Conservation (phyloP, 1,139 yeast species). For the Taiozyma sp. region DNA sequence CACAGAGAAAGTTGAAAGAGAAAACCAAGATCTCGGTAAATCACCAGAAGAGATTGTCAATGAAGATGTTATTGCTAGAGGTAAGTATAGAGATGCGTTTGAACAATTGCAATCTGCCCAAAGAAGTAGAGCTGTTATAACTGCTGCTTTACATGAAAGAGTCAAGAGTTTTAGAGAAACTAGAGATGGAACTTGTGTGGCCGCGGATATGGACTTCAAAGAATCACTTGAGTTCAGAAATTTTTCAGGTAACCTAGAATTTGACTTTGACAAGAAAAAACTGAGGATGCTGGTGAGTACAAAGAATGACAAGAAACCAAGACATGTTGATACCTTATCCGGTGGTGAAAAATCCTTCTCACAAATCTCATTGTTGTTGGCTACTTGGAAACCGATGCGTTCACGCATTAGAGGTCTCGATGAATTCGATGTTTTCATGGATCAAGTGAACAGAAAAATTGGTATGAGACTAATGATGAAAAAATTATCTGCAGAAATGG, state of each 20-base stretch:
- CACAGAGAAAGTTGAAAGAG: slow-evolving; percentile 29
- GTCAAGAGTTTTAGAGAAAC: slow-evolving; percentile 46
- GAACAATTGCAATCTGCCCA: slow-evolving; percentile 26
- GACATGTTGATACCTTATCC: slow-evolving; percentile 80
- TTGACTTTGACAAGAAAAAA: slow-evolving; percentile 50
- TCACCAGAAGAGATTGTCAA: slow-evolving; percentile 37
- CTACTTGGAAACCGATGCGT: slow-evolving; percentile 93
- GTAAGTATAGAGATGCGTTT: slow-evolving; percentile 31
- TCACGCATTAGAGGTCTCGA: slow-evolving; percentile 86
- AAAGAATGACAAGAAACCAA: slow-evolving; percentile 48
- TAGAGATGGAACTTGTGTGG: slow-evolving; percentile 36
- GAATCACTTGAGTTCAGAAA: slow-evolving; percentile 63
- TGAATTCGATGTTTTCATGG: slow-evolving; percentile 98
- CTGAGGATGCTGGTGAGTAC: slow-evolving; percentile 56
- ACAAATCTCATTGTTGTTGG: slow-evolving; percentile 80
- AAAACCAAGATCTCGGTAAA: slow-evolving; percentile 38
- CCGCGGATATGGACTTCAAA: slow-evolving; percentile 51
- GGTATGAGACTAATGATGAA: slow-evolving; percentile 73
- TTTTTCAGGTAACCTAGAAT: slow-evolving; percentile 65
- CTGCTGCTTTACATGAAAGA: slow-evolving; percentile 42
- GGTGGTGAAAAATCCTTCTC: slow-evolving; percentile 98
- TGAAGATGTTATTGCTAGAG: slow-evolving; percentile 32
- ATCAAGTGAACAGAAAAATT: slow-evolving; percentile 79
- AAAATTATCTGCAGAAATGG: slow-evolving; percentile 54
- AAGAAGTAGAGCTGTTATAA: slow-evolving; percentile 17